A percentile compares a stretch with the other conserved stretches of the same genome.
Evolutionary conservation across 805 yeast genomes (phyloP).

Genomic region (Kazachstania psychrophila): DNA sequence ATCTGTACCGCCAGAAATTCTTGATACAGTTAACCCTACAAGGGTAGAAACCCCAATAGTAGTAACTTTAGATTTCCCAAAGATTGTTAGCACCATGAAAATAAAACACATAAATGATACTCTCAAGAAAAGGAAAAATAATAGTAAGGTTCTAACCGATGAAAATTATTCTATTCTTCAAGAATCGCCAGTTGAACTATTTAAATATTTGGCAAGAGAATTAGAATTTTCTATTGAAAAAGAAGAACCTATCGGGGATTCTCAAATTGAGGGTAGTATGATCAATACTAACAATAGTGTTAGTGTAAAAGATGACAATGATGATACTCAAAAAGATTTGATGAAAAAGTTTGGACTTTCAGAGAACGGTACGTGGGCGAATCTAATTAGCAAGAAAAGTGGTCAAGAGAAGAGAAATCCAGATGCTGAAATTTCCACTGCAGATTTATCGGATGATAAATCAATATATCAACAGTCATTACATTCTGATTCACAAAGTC

Average conservation of each 20-base stretch:
- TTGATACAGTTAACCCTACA: slow-evolving; percentile 4
- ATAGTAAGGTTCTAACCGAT: slow-evolving; percentile 4
- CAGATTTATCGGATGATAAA: neutral
- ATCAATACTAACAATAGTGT: neutral
- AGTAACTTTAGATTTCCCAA: slow-evolving; percentile 25
- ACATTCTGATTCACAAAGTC: neutral
- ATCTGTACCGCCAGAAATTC: slow-evolving; percentile 7
- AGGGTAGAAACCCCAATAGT: slow-evolving; percentile 17
- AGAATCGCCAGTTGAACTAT: slow-evolving; percentile 26
- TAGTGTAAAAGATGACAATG: slow-evolving; percentile 9
- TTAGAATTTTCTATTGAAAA: slow-evolving; percentile 23
- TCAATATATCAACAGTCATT: slow-evolving; percentile 1
- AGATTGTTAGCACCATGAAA: slow-evolving; percentile 23
- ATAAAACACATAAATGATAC: slow-evolving; percentile 10
- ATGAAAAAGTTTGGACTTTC: slow-evolving; percentile 26
- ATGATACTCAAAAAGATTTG: slow-evolving; percentile 16
- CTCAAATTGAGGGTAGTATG: neutral
- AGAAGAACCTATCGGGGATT: neutral
- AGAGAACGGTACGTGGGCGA: slow-evolving; percentile 28
- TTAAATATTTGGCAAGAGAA: slow-evolving; percentile 28
- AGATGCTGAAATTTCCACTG: neutral
- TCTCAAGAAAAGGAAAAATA: neutral
- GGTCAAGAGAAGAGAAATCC: slow-evolving; percentile 4
- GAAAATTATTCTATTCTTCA: slow-evolving; percentile 8
- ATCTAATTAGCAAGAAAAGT: slow-evolving; percentile 17